Percentiles rank a stretch among this genome's conserved stretches.
Evolutionary conservation across 345 rosid genomes (phyloP).

Genomic region (Acer negundo): DNA sequence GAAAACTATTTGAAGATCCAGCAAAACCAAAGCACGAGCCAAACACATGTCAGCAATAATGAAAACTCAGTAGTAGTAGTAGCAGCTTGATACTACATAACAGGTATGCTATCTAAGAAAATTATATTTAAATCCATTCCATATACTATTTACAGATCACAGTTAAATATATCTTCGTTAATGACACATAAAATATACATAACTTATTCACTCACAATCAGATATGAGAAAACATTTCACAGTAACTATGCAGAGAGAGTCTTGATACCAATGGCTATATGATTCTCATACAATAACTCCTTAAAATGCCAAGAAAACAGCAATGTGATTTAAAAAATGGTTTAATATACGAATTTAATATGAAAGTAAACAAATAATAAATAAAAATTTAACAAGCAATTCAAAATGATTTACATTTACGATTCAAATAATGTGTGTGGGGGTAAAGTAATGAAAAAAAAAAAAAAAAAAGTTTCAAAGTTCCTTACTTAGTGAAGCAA

Average conservation of each 20-base stretch:
- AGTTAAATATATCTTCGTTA: neutral
- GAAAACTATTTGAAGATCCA: constrained; percentile 58
- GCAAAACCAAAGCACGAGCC: neutral
- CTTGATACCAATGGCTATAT: neutral
- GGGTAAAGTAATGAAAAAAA: neutral
- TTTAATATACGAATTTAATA: neutral
- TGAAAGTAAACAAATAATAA: neutral
- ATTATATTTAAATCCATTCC: constrained; percentile 5
- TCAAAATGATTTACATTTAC: neutral
- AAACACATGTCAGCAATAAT: neutral
- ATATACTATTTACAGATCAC: neutral
- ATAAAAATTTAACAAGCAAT: neutral
- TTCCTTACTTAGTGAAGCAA: neutral
- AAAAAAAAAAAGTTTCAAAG: neutral
- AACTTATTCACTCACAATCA: neutral
- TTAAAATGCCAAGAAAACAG: neutral
- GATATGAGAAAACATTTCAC: neutral
- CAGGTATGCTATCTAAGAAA: neutral
- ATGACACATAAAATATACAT: neutral
- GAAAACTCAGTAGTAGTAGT: neutral
- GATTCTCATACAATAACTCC: neutral
- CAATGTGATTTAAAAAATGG: neutral
- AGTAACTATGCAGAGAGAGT: neutral
- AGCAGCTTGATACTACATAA: neutral
- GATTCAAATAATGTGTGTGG: neutral